Evolutionary conservation across 768 basidiomycete species (phyloP), one percentile per base, ranked within the genome.

Genomic region (Clavulina sp.): DNA sequence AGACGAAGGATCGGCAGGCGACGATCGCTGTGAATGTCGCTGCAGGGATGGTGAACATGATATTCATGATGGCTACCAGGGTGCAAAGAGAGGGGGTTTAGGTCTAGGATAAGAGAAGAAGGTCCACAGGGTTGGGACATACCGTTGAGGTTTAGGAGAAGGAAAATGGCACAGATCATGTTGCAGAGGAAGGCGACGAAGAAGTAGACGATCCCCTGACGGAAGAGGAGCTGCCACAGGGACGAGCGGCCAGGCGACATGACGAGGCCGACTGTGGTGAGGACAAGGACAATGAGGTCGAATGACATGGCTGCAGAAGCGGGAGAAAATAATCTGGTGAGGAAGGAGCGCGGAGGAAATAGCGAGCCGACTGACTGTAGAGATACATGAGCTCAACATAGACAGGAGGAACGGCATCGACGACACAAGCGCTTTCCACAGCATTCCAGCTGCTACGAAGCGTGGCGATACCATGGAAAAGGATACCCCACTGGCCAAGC

Each of bases 141-240:
- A 53, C 52, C 69, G 57, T 81, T 81, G 49, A 81, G 66, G 63
- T 82, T 70, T 16, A 82, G 63, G 38, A 81, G 51, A 6, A 52
- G 18, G 52, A 53, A 53, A 23, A 53, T n/a, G 4, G 73, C 73
- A 9, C 73, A 78, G 36, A 81, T 59, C 57, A 80, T 57, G 63
- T 83, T 83, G 30, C 7, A 9, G 60, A 81, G 59, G 66, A 83
- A 83, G 30, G 80, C 80, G 52, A 83, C 75, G 57, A 73, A 61
- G 60, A 82, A 83, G 66, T 77, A 83, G 46, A 81, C 77, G 47
- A 83, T 60, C 23, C 81, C 81, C 59, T 83, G 81, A n/a, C 68
- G 68, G 62, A 84, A 82, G 54, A 84, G 75, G 49, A 83, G 72
- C 44, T 64, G 70, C 46, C 80, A 73, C 21, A 84, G 73, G 33